These are phyloP conservation scores for Globisporangium perplexum DNA, from an alignment of 352 stramenopile genomes.

Conservation along the genomic window DNA sequence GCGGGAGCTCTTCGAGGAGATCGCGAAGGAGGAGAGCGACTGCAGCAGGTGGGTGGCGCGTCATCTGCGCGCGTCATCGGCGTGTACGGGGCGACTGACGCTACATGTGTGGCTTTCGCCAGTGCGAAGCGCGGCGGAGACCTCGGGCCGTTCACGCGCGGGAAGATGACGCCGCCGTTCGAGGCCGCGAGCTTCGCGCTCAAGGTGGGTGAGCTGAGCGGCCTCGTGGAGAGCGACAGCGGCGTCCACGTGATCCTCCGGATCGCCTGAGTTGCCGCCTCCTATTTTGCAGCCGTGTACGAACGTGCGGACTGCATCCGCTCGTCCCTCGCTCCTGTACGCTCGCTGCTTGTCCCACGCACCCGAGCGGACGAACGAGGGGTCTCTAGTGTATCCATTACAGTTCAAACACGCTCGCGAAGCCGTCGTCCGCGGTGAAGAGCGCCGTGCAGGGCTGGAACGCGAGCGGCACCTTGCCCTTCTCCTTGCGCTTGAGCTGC, in stretches of 20 bases:
- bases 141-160: conserved; percentile 81
- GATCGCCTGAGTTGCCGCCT: conserved; percentile 35
- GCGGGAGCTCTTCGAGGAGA: conserved; percentile 76
- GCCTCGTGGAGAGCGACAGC: conserved; percentile 94
- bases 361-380: no score
- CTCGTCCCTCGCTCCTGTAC: no score
- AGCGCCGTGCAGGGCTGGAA: conserved; percentile 58
- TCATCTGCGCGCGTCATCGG: no score
- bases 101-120: not conserved
- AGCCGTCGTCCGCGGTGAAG: conserved; percentile 53
- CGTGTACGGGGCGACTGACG: not conserved
- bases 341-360: no score
- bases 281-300: conserved; percentile 4
- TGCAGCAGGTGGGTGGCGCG: conserved; percentile 62
- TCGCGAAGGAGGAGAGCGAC: conserved; percentile 85
- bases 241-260: conserved; percentile 97
- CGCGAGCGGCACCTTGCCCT: conserved; percentile 65
- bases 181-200: conserved; percentile 90
- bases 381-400: conserved; percentile 35
- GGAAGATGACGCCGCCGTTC: conserved; percentile 93
- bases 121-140: conserved; percentile 90
- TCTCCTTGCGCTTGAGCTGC: conserved; percentile 82
- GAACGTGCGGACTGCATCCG: no score
- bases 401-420: conserved; percentile 69
- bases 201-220: conserved; percentile 91